Evolutionary conservation across 2,329 filamentous ascomycete genomes (phyloP).

Genomic region (Aspergillus thermomutatus): DNA sequence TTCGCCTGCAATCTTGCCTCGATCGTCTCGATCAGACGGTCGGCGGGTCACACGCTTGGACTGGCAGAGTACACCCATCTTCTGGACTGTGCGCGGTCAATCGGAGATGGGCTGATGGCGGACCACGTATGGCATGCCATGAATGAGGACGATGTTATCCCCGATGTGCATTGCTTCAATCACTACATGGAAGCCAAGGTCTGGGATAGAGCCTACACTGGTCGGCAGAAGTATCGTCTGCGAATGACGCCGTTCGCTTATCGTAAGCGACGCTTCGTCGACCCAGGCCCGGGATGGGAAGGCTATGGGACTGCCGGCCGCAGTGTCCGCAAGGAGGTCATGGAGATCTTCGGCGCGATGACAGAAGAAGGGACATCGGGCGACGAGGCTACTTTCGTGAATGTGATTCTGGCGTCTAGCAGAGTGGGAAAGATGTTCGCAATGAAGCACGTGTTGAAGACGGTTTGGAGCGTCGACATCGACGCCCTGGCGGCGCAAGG

Average conservation of each 20-base stretch:
- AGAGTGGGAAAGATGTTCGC: conserved; percentile 51
- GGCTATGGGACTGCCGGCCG: conserved; percentile 28
- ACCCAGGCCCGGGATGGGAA: conserved; percentile 20
- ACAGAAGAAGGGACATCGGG: conserved; percentile 39
- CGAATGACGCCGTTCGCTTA: conserved; percentile 33
- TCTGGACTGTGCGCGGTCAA: conserved; percentile 49
- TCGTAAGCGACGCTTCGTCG: conserved; percentile 22
- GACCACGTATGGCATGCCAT: conserved; percentile 48
- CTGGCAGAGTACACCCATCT: conserved; percentile 52
- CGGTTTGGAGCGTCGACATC: conserved; percentile 55
- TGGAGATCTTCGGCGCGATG: conserved; percentile 49
- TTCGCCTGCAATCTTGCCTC: conserved; percentile 37
- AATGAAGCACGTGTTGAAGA: conserved; percentile 48
- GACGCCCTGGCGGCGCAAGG: conserved; percentile 35
- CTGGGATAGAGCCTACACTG: conserved; percentile 43
- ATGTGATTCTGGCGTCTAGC: conserved; percentile 51
- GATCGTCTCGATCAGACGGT: conserved; percentile 38
- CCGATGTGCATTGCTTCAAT: conserved; percentile 54
- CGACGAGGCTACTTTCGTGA: conserved; percentile 53
- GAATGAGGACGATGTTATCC: conserved; percentile 34
- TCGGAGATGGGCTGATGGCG: conserved; percentile 45
- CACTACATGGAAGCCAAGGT: conserved; percentile 50
- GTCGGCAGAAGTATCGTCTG: conserved; percentile 39
- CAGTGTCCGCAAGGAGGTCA: conserved; percentile 35
- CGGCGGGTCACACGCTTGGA: conserved; percentile 35